These are phyloP conservation scores for Cladosporium oxysporum DNA, from an alignment of 2,329 filamentous ascomycete species.

Conservation along the genomic window DNA sequence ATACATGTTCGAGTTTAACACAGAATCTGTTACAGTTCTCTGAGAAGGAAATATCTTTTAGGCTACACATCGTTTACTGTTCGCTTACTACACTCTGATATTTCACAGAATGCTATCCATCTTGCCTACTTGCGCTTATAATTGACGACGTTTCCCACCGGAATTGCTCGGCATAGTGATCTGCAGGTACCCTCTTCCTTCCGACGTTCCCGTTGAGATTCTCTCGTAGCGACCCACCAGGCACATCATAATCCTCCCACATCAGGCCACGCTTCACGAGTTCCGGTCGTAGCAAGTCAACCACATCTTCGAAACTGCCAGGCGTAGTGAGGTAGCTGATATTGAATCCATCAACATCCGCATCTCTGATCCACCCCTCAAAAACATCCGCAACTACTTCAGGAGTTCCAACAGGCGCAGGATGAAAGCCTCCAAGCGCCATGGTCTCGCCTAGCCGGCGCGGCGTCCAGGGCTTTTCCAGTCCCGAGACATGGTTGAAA, in stretches of 20 bases:
- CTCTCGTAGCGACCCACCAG: conserved; percentile 60
- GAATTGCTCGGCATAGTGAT: not conserved
- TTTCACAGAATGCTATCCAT: not conserved
- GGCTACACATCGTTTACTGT: no score
- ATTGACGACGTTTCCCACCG: not conserved
- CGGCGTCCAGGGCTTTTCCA: not conserved
- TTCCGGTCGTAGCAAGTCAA: conserved; percentile 64
- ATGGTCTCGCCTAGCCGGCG: not conserved
- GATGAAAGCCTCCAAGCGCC: conserved; percentile 45
- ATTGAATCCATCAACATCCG: conserved; percentile 73
- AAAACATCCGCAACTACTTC: conserved; percentile 65
- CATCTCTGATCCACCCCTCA: conserved; percentile 65
- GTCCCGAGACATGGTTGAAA: not conserved
- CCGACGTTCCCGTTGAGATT: conserved; percentile 57
- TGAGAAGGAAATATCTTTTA: no score
- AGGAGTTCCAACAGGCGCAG: conserved; percentile 61
- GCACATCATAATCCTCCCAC: conserved; percentile 54
- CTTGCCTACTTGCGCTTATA: not conserved
- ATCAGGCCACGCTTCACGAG: conserved; percentile 59
- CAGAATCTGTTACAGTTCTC: no score
- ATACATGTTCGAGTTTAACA: no score
- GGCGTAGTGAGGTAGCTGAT: conserved; percentile 38
- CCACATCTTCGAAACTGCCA: conserved; percentile 42
- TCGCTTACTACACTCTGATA: no score
- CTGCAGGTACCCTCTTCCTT: conserved; percentile 42